These are phyloP conservation scores for Scenedesmus sp. DNA, from an alignment of 163 green algal genomes.

Conservation along the genomic window DNA sequence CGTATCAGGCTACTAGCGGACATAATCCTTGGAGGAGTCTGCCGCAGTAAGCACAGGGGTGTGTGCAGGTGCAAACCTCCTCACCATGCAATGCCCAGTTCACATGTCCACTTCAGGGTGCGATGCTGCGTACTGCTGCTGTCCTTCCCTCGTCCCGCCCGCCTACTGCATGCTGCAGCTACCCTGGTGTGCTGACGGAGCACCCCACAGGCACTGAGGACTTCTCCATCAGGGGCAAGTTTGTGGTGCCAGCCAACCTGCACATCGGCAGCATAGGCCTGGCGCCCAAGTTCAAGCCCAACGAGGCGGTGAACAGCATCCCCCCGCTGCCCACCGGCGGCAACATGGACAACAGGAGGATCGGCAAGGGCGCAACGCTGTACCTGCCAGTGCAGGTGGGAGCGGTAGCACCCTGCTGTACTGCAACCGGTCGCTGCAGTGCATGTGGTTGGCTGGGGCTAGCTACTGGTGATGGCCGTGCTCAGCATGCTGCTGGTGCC, in stretches of 20 bases:
- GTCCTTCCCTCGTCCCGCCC: not conserved
- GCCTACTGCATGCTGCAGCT: slow-evolving; percentile 29
- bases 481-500: too few species aligned
- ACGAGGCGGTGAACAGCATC: slow-evolving; percentile 63
- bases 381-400: slow-evolving; percentile 74
- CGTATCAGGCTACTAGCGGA: too few species aligned
- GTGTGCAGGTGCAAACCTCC: too few species aligned
- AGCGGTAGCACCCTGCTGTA: not conserved
- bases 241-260: slow-evolving; percentile 69
- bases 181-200: slow-evolving; percentile 72
- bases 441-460: too few species aligned
- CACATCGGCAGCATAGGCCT: slow-evolving; percentile 81
- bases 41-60: too few species aligned
- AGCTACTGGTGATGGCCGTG: not conserved
- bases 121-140: not conserved
- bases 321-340: slow-evolving; percentile 64
- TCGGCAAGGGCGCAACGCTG: slow-evolving; percentile 73
- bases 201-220: slow-evolving; percentile 79
- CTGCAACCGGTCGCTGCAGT: not conserved
- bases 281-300: slow-evolving; percentile 58
- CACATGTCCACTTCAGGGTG: too few species aligned
- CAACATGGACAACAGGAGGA: slow-evolving; percentile 77
- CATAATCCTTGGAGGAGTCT: too few species aligned
- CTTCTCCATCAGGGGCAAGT: slow-evolving; percentile 72
- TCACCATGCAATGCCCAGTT: too few species aligned